These are phyloP conservation scores for Oxyria digyna DNA, from an alignment of 148 eudicot species.

Conservation along the genomic window DNA sequence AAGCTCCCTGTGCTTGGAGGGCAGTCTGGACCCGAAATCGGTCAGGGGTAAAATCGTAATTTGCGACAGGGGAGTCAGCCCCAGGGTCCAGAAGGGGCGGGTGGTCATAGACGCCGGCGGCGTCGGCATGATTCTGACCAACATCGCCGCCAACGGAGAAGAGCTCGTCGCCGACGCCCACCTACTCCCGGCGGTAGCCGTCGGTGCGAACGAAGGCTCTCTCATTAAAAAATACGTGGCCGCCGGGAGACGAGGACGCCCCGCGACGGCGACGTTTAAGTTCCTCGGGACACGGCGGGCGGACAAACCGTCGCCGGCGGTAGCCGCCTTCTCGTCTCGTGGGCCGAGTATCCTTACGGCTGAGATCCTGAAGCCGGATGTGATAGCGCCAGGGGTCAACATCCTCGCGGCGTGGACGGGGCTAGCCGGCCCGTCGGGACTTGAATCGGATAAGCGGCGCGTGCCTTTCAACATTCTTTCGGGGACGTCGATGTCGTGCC, in stretches of 20 bases:
- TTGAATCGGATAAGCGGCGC: conserved; percentile 38
- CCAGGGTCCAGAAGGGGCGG: conserved; percentile 86
- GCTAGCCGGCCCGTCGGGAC: conserved; percentile 49
- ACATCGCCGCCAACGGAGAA: conserved; percentile 73
- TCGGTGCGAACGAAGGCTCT: conserved; percentile 54
- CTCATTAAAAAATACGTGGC: conserved; percentile 47
- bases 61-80: conserved; percentile 83
- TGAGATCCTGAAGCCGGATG: conserved; percentile 68
- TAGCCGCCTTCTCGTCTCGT: conserved; percentile 86
- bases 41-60: conserved; percentile 75
- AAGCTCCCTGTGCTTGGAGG: conserved; percentile 69
- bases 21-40: conserved; percentile 42
- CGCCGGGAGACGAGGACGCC: neutral
- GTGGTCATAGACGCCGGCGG: conserved; percentile 94
- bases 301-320: conserved; percentile 59
- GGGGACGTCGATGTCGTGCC: conserved; percentile 95
- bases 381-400: conserved; percentile 94
- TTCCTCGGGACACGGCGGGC: conserved; percentile 60
- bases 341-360: conserved; percentile 73
- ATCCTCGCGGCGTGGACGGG: conserved; percentile 89
- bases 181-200: conserved; percentile 73
- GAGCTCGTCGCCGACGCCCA: conserved; percentile 89
- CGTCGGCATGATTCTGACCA: conserved; percentile 72
- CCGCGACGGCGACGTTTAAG: conserved; percentile 39
- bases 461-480: conserved; percentile 71